These are phyloP conservation scores for Posidonia oceanica DNA, from an alignment of 116 monocot genomes.

Conservation along the genomic window DNA sequence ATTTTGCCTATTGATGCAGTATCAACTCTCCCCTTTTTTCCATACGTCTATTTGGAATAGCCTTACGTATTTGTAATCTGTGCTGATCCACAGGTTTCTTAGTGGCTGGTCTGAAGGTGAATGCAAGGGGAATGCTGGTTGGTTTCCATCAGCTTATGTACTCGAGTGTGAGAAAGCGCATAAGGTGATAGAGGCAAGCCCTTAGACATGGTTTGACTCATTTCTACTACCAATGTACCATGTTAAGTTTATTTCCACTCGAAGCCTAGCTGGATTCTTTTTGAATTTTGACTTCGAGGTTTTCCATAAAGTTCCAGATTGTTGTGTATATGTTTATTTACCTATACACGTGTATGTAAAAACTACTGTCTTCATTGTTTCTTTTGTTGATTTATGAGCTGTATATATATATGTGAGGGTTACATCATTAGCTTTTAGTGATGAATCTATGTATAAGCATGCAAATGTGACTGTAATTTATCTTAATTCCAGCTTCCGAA, in stretches of 20 bases:
- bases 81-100: constrained; percentile 32
- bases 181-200: constrained; percentile 9
- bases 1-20: too few relatives aligned
- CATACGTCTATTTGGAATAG: too few relatives aligned
- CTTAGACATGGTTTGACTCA: neutral
- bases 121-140: constrained; percentile 82
- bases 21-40: too few relatives aligned
- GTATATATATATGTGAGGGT: neutral
- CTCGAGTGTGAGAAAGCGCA: constrained; percentile 22
- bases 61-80: too few relatives aligned
- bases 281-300: neutral
- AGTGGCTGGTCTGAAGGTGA: constrained; percentile 99
- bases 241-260: neutral
- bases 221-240: neutral
- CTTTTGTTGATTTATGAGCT: neutral
- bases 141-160: constrained; percentile 94
- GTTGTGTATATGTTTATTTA: neutral
- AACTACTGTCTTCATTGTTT: neutral
- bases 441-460: too few relatives aligned
- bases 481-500: too few relatives aligned
- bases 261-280: neutral
- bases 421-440: neutral
- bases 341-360: neutral
- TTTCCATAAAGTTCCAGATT: neutral
- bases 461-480: too few relatives aligned